Evolutionary conservation across 202 grass and related monocot species (phyloP).

Genomic region (Cymbopogon flexuosus): DNA sequence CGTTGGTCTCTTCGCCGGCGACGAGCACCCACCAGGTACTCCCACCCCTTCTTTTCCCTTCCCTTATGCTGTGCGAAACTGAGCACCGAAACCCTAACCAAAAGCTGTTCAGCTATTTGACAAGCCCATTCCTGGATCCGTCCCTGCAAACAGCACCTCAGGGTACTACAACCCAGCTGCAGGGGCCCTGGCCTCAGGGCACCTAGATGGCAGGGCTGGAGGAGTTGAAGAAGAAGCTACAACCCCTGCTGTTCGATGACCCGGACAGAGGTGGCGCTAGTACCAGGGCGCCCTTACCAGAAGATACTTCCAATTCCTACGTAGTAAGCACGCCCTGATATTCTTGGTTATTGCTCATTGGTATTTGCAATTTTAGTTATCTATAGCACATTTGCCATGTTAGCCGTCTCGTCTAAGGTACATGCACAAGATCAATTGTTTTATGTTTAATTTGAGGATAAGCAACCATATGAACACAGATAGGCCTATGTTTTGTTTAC

Average conservation of each 20-base stretch:
- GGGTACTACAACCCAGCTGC: not conserved
- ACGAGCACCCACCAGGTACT: too few relatives aligned
- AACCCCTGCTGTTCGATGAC: slow-evolving; percentile 71
- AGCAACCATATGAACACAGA: not conserved
- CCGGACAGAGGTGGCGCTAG: slow-evolving; percentile 39
- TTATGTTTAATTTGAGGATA: not conserved
- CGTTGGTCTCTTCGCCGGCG: too few relatives aligned
- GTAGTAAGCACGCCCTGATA: slow-evolving; percentile 25
- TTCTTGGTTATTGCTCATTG: not conserved
- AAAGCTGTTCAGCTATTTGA: too few relatives aligned
- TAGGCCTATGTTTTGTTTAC: not conserved
- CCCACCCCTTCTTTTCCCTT: not conserved
- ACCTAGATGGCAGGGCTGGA: slow-evolving; percentile 70
- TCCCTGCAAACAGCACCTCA: not conserved
- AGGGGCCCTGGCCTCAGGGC: not conserved
- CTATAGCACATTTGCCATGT: not conserved
- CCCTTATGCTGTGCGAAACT: not conserved
- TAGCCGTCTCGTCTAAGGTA: not conserved
- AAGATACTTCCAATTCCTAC: slow-evolving; percentile 62
- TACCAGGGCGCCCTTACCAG: slow-evolving; percentile 32
- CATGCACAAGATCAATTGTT: not conserved
- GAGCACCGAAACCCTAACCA: too few relatives aligned
- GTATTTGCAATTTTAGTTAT: not conserved
- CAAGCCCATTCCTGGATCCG: too few relatives aligned
- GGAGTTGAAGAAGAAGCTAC: slow-evolving; percentile 86